Percentiles rank a stretch among this genome's conserved stretches.
Conservation (phyloP, 768 basidiomycete species). For the Naganishia vaughanmartiniae region DNA sequence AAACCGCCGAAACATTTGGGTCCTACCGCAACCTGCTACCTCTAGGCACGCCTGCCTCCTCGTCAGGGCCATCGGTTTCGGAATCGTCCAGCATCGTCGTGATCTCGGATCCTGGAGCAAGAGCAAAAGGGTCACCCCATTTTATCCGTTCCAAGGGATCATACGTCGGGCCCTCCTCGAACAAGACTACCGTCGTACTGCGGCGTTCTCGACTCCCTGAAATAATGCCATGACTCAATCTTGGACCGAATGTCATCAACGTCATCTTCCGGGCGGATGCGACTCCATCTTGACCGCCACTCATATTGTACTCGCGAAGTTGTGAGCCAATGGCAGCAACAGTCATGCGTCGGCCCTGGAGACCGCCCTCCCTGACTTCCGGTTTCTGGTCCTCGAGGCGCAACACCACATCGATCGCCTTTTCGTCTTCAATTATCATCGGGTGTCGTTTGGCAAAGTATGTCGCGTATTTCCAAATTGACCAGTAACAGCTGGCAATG, state of each 20-base stretch:
- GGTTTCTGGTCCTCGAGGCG: slow-evolving; percentile 16
- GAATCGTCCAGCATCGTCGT: not conserved
- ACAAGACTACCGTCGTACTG: not conserved
- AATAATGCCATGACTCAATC: not conserved
- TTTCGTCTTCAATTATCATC: slow-evolving; percentile 26
- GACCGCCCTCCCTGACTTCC: not conserved
- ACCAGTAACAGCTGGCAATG: slow-evolving; percentile 21
- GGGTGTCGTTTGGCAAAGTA: slow-evolving; percentile 26
- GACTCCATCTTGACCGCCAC: not conserved
- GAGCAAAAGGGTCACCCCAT: not conserved
- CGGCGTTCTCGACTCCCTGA: not conserved
- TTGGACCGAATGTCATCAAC: slow-evolving; percentile 16
- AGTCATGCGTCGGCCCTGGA: slow-evolving; percentile 12
- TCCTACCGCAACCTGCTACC: not conserved
- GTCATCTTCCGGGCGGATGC: slow-evolving; percentile 2
- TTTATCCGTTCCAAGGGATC: not conserved
- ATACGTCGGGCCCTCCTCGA: not conserved
- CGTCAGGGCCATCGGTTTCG: not conserved
- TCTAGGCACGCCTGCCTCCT: not conserved
- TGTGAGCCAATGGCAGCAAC: slow-evolving; percentile 15
- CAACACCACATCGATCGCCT: slow-evolving; percentile 25
- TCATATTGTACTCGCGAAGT: not conserved
- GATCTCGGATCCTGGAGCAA: not conserved
- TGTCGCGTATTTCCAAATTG: slow-evolving; percentile 23
- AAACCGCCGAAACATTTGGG: not conserved